Conservation (phyloP, 1,139 yeast species). For the Protomyces gravidus region DNA sequence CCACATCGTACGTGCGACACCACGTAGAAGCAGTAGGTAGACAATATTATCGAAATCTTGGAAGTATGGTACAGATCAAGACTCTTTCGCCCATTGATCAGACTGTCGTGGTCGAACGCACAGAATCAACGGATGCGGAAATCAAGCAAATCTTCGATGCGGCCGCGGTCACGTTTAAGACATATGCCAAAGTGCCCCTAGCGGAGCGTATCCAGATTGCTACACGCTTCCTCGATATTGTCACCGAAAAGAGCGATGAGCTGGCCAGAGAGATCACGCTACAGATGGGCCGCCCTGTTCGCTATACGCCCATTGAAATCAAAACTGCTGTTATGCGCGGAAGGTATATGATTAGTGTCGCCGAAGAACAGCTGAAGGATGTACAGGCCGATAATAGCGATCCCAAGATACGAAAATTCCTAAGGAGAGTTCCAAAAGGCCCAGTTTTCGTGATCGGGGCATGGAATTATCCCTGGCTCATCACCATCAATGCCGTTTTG, state of each 20-base stretch:
- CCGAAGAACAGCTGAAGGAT: slow-evolving; percentile 41
- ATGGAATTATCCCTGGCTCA: slow-evolving; percentile 80
- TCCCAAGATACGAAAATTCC: slow-evolving; percentile 45
- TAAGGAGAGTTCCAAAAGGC: slow-evolving; percentile 63
- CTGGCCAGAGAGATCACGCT: slow-evolving; percentile 40
- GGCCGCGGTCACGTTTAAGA: slow-evolving; percentile 39
- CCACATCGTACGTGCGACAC: too few species aligned
- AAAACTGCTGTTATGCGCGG: slow-evolving; percentile 41
- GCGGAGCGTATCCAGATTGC: slow-evolving; percentile 40
- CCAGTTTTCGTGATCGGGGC: slow-evolving; percentile 64
- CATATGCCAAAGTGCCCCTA: slow-evolving; percentile 38
- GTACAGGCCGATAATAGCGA: slow-evolving; percentile 38
- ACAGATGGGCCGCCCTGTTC: slow-evolving; percentile 44
- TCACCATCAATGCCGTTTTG: slow-evolving; percentile 76
- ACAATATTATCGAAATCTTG: not conserved
- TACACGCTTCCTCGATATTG: slow-evolving; percentile 37
- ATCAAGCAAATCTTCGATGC: slow-evolving; percentile 36
- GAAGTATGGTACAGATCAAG: slow-evolving; percentile 5
- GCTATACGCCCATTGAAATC: slow-evolving; percentile 41
- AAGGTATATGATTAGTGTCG: slow-evolving; percentile 38
- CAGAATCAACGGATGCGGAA: slow-evolving; percentile 37
- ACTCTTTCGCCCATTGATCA: slow-evolving; percentile 29
- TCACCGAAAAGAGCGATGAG: slow-evolving; percentile 36
- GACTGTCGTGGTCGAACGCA: slow-evolving; percentile 19
- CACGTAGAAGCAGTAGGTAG: not conserved